Percentiles rank a stretch among this genome's conserved stretches.
Evolutionary conservation across 2,329 filamentous ascomycete species (phyloP).

Genomic region (Kalmusia sp.): DNA sequence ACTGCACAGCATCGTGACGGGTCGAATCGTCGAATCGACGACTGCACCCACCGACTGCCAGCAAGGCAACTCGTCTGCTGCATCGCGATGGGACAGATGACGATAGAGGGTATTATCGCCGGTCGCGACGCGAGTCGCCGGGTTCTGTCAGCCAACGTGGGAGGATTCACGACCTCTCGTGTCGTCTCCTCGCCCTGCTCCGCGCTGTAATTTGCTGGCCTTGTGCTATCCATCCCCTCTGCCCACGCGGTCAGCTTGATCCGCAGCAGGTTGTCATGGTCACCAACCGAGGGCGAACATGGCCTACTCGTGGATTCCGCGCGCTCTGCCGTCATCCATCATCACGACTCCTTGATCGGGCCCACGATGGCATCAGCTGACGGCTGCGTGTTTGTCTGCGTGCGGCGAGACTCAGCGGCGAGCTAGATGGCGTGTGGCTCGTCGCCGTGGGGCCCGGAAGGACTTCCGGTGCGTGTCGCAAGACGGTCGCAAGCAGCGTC

Average conservation of each 20-base stretch:
- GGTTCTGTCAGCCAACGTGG: constrained; percentile 51
- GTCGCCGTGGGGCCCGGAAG: constrained; percentile 27
- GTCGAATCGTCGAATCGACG: background rate
- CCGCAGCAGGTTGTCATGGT: constrained; percentile 26
- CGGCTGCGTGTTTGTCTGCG: constrained; percentile 13
- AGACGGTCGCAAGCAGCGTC: constrained; percentile 29
- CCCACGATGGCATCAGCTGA: constrained; percentile 35
- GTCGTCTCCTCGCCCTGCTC: constrained; percentile 21
- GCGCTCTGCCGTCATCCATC: constrained; percentile 24
- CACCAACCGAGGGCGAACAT: constrained; percentile 30
- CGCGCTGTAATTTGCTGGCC: constrained; percentile 39
- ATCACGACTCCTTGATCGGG: constrained; percentile 9
- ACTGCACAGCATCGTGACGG: constrained; percentile 11
- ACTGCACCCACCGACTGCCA: constrained; percentile 18
- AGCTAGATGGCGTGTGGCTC: background rate
- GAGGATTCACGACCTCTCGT: constrained; percentile 39
- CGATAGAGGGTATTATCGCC: constrained; percentile 27
- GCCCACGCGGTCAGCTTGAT: constrained; percentile 32
- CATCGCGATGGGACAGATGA: constrained; percentile 26
- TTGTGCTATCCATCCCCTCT: constrained; percentile 25
- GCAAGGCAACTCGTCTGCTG: constrained; percentile 20
- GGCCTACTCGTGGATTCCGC: background rate
- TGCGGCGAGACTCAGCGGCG: constrained; percentile 8
- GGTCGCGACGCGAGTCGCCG: constrained; percentile 75
- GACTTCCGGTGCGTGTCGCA: constrained; percentile 37